Evolutionary conservation across 2,329 filamentous ascomycete species (phyloP).

Genomic region (Plectosphaerella plurivora): DNA sequence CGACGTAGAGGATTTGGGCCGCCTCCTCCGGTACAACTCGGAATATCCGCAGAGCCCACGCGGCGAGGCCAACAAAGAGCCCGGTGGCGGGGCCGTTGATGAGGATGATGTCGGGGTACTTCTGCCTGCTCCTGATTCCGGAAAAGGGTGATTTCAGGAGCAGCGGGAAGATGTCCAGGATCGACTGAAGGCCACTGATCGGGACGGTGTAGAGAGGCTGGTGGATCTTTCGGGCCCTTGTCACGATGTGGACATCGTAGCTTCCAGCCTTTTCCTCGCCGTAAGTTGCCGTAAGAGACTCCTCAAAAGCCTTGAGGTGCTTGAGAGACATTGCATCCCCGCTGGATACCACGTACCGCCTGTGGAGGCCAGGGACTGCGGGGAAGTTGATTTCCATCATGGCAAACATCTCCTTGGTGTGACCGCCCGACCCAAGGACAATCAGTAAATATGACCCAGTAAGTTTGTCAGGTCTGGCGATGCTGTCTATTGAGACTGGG

Average conservation of each 20-base stretch:
- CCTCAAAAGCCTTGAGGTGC: constrained; percentile 57
- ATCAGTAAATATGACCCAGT: constrained; percentile 59
- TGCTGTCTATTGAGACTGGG: constrained; percentile 6
- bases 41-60: constrained; percentile 42
- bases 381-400: constrained; percentile 64
- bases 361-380: constrained; percentile 49
- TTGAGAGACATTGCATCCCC: constrained; percentile 70
- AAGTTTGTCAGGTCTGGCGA: constrained; percentile 3
- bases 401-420: constrained; percentile 91
- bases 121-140: constrained; percentile 15
- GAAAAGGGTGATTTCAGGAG: constrained; percentile 35
- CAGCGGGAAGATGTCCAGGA: constrained; percentile 57
- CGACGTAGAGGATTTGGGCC: constrained; percentile 78
- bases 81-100: constrained; percentile 88
- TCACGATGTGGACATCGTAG: constrained; percentile 64
- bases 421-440: constrained; percentile 87
- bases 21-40: constrained; percentile 41
- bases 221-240: constrained; percentile 75
- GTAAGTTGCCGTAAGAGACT: constrained; percentile 22
- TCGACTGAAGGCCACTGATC: constrained; percentile 59
- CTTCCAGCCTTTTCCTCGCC: constrained; percentile 30
- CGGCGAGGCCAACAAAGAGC: constrained; percentile 63
- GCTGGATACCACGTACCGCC: constrained; percentile 77
- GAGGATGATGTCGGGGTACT: constrained; percentile 69
- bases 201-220: constrained; percentile 74